These are phyloP conservation scores for Coemansia asiatica DNA, from an alignment of 192 early-diverging fungal species.

Conservation along the genomic window DNA sequence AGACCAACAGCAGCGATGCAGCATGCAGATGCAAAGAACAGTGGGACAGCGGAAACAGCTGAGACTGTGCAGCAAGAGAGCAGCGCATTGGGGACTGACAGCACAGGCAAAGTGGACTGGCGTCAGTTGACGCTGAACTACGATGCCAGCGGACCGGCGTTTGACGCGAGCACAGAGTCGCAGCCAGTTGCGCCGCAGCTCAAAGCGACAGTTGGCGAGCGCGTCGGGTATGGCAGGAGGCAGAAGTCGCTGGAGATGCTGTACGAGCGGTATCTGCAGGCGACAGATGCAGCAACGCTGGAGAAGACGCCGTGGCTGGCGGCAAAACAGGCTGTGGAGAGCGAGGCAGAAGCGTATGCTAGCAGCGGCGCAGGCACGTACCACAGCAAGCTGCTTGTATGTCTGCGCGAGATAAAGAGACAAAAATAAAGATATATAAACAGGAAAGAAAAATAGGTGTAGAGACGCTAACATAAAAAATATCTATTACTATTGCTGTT, in stretches of 20 bases:
- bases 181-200: slow-evolving; percentile 20
- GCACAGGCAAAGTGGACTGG: slow-evolving; percentile 32
- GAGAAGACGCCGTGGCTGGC: slow-evolving; percentile 14
- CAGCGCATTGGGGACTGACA: no score
- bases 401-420: slow-evolving; percentile 30
- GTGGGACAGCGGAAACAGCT: no score
- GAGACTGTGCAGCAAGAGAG: no score
- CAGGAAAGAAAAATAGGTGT: not conserved
- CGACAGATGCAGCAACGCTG: not conserved
- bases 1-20: no score
- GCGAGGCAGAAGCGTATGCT: slow-evolving; percentile 18
- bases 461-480: not conserved
- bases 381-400: slow-evolving; percentile 25
- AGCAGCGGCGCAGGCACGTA: slow-evolving; percentile 34
- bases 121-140: slow-evolving; percentile 41
- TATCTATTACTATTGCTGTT: not conserved
- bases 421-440: slow-evolving; percentile 9
- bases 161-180: slow-evolving; percentile 18
- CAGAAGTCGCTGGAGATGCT: slow-evolving; percentile 30
- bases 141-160: slow-evolving; percentile 21
- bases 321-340: slow-evolving; percentile 23
- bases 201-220: slow-evolving; percentile 32
- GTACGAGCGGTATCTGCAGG: slow-evolving; percentile 4
- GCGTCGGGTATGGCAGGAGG: slow-evolving; percentile 29
- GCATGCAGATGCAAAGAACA: no score